A percentile compares a stretch with the other conserved stretches of the same genome.
These are phyloP conservation scores for Colletotrichum tanaceti DNA, from an alignment of 2,329 filamentous ascomycete genomes.

Conservation along the genomic window DNA sequence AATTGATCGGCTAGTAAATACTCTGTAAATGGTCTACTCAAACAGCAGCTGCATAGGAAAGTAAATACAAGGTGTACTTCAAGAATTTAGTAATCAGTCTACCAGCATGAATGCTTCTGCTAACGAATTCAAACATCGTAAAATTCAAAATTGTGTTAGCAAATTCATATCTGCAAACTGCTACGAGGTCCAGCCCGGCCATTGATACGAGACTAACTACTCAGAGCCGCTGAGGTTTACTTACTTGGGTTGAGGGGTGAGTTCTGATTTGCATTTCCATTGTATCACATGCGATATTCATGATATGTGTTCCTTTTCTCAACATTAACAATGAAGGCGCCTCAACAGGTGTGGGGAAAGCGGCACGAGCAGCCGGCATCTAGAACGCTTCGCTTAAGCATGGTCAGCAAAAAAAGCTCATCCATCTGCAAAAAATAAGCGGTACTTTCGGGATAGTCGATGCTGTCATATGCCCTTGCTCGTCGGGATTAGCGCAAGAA, in stretches of 20 bases:
- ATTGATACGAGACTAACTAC: no score
- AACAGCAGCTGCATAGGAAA: no score
- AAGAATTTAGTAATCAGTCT: fast-evolving
- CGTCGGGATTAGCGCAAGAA: neutral
- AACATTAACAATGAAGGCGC: neutral
- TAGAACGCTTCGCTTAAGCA: neutral
- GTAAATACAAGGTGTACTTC: no score
- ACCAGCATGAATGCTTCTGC: no score
- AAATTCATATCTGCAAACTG: no score
- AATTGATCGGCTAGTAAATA: no score
- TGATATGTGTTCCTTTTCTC: neutral
- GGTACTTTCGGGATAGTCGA: neutral
- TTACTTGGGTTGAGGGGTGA: neutral
- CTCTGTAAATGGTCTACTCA: fast-evolving
- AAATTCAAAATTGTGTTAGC: no score
- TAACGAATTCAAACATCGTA: fast-evolving
- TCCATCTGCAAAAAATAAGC: neutral
- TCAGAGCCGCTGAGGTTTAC: neutral
- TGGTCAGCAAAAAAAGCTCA: neutral
- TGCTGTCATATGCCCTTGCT: slow-evolving; percentile 3
- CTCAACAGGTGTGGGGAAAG: slow-evolving; percentile 3
- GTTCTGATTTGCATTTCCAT: neutral
- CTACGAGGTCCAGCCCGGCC: neutral
- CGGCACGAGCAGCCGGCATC: neutral
- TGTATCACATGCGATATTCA: neutral